Evolutionary conservation across 441 rosid genomes (phyloP), one percentile per base, ranked within the genome.

Genomic region (Hypseocharis bilobata): DNA sequence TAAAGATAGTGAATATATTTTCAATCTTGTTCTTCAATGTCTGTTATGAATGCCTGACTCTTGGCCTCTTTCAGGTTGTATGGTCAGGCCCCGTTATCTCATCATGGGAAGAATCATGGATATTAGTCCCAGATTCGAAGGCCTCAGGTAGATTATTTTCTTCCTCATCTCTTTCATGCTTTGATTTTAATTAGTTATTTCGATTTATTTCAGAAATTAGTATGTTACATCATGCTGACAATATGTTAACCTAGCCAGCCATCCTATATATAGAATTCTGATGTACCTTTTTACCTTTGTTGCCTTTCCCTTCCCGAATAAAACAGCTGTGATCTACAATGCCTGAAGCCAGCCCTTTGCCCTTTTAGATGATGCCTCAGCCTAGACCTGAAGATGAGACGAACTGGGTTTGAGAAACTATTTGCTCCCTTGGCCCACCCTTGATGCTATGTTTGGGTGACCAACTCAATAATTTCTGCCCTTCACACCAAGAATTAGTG

Each of bases 401-500:
- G 54, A 47, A 47, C 54, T 47, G 54, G 54, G 17, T 47, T 47
- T 47, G 54, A 47, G 17, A 16, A 47, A 17, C 54, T 19, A 47
- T 2, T 17, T n/a, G 36, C 36, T 30, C 36, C 36, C 36, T 30
- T 30, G 36, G 36, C 36, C 36, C 36, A 30, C 36, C 36, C 36
- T 30, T 30, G 36, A 30, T 30, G 36, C 54, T 17, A 3, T 17
- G 23, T 17, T 47, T 16, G 54, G 54, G 54, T 47, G 17, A 17
- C 54, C 22, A 70, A 72, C 81, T 77, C 34, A 32, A 32, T 32
- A 4, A 32, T 32, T 3, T 30, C 3, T 32, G 38, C 66, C 70
- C 78, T 51, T 72, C 77, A 77, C 67, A 72, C 65, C 74, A 67
- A 70, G 67, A 77, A 63, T 70, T 77, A 32, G 34, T 49, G 30